Evolutionary conservation across 495 filamentous ascomycete genomes (phyloP), one percentile per base, ranked within the genome.

Genomic region (Penicillium nucicola): DNA sequence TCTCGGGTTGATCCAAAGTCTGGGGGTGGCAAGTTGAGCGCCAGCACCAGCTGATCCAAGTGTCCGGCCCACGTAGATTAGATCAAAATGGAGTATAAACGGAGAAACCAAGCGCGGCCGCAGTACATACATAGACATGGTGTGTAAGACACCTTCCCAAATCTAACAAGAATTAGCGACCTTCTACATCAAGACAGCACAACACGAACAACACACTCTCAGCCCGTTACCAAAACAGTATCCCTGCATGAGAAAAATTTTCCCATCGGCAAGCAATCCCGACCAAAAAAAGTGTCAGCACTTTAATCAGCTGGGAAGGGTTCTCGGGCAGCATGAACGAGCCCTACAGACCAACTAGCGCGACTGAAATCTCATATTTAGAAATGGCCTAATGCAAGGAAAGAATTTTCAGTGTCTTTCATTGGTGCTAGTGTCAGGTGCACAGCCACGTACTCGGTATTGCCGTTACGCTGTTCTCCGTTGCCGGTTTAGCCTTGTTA

Each of bases 401-500:
- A 32, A 48, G n/a, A n/a, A 2, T 48, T 48, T 48, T 48, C 46
- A 20, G 41, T 48, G 46, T 13, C 20, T 22, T 14, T 48, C 36
- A 48, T 48, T 48, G 46, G 46, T 9, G 2, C 1, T 2, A 2
- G 15, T n/a, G 3, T 18, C 11, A 41, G 30, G 36, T 48, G 37
- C 36, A 48, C 46, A 48, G 46, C 46, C 46, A 48, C 46, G 7
- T 40, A 28, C 2, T 30, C 37, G 46, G 46, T 48, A 41, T n/a
- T 15, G n/a, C 20, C 46, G 35, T 31, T 39, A 48, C 46, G 25
- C 12, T 3, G 36, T 48, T 39, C 37, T 9, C 14, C 39, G n/a
- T 32, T 48, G 36, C 46, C 46, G 46, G 46, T 48, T 48, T 48
- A 40, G n/a, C 37, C 35, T 48, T 48, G 35, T 46, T 39, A 48